A percentile compares a stretch with the other conserved stretches of the same genome.
phyloP scores from a whole-genome alignment of 2,329 filamentous ascomycete species.

The Madurella mycetomatis region DNA sequence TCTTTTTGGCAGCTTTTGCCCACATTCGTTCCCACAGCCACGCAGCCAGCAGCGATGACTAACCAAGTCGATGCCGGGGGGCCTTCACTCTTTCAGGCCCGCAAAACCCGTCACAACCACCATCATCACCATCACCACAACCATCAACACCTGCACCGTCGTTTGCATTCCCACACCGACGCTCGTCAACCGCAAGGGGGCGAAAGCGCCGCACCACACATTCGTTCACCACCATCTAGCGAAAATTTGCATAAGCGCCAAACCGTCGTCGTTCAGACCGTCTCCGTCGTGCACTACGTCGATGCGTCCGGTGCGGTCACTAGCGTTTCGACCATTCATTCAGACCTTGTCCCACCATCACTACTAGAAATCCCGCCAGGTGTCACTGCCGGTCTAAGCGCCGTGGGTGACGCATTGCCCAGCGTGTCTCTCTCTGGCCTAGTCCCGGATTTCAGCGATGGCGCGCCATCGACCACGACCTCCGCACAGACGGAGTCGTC shows the following conservation, averaged over 20 bases:
- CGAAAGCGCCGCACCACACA: constrained; percentile 20
- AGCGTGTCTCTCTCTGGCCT: constrained; percentile 20
- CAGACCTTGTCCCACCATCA: constrained; percentile 37
- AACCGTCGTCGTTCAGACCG: constrained; percentile 49
- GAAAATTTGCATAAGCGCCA: constrained; percentile 21
- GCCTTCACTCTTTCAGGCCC: constrained; percentile 49
- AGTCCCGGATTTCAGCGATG: constrained; percentile 18
- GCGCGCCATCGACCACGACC: constrained; percentile 21
- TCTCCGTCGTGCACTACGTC: constrained; percentile 51
- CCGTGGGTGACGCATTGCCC: constrained; percentile 24
- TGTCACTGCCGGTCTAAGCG: constrained; percentile 37
- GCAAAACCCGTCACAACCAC: constrained; percentile 28
- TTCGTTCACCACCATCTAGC: constrained; percentile 27
- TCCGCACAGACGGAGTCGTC: constrained; percentile 17
- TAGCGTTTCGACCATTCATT: constrained; percentile 40
- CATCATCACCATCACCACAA: constrained; percentile 28
- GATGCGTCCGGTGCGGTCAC: constrained; percentile 45
- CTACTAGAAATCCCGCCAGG: constrained; percentile 31
- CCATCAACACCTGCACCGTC: constrained; percentile 26
- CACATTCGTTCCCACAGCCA: constrained; percentile 24
- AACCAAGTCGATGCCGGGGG: constrained; percentile 36
- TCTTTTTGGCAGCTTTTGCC: constrained; percentile 13
- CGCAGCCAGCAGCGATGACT: constrained; percentile 39
- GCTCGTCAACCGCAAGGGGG: constrained; percentile 27
- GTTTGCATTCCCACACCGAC: constrained; percentile 24